phyloP scores from a whole-genome alignment of 2,329 filamentous ascomycete species.

The Ceratocystiopsis minuta region DNA sequence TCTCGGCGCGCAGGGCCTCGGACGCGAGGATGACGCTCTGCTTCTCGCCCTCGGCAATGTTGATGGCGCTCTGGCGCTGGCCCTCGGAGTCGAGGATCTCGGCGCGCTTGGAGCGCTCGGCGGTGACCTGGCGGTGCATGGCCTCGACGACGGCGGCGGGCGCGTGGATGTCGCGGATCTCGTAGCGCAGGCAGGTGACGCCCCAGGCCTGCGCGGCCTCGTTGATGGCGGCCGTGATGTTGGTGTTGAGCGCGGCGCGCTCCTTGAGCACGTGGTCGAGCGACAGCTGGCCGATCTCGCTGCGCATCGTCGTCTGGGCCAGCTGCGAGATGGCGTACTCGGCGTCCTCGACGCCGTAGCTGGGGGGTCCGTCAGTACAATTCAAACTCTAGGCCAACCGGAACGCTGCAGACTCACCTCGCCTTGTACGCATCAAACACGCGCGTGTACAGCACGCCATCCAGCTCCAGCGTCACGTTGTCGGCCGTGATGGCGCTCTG shows the following conservation, averaged over 20 bases:
- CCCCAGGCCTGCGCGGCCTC: slow-evolving; percentile 95
- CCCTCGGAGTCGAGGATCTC: slow-evolving; percentile 96
- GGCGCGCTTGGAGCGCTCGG: slow-evolving; percentile 89
- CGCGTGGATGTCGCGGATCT: slow-evolving; percentile 95
- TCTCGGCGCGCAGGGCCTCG: slow-evolving; percentile 73
- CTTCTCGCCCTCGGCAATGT: slow-evolving; percentile 94
- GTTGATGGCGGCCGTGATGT: slow-evolving; percentile 98
- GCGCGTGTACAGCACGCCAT: slow-evolving; percentile 86
- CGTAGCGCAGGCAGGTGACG: slow-evolving; percentile 87
- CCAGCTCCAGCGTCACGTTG: slow-evolving; percentile 91
- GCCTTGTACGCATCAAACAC: slow-evolving; percentile 98
- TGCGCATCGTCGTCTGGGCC: slow-evolving; percentile 96
- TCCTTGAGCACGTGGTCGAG: slow-evolving; percentile 97
- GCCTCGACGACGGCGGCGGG: slow-evolving; percentile 84
- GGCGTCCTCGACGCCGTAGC: slow-evolving; percentile 94
- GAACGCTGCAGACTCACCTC: slow-evolving; percentile 38
- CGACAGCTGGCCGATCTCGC: slow-evolving; percentile 88
- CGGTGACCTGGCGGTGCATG: slow-evolving; percentile 96
- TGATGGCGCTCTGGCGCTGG: slow-evolving; percentile 93
- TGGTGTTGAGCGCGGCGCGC: slow-evolving; percentile 85
- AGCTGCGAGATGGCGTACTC: slow-evolving; percentile 98
- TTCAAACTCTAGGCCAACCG: too few species aligned
- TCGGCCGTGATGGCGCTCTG: slow-evolving; percentile 97
- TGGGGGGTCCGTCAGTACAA: slow-evolving; percentile 21
- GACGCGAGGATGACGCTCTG: slow-evolving; percentile 93